Evolutionary conservation across 257 asterid species (phyloP), one percentile per base, ranked within the genome.

Genomic region (Gentiana dahurica): DNA sequence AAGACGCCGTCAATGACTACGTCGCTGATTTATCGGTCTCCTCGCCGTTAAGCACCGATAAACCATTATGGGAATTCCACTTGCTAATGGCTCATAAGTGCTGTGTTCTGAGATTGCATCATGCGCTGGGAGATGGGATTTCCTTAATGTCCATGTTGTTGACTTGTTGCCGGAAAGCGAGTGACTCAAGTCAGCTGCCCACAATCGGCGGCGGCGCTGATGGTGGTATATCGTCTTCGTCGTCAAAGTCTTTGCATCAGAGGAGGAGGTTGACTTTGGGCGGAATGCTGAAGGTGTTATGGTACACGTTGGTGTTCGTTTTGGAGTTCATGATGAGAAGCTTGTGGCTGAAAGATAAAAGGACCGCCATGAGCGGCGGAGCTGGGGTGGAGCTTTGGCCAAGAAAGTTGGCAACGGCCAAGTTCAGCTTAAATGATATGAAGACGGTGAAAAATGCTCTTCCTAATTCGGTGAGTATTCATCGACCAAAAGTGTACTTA

Each of bases 61-160:
- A 86, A 57, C 96, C 96, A 2, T 34, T 87, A 8, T 87, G 94
- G 96, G 96, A 87, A 60, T 53, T 87, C 6, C 96, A 84, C 38
- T 55, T 82, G 0, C 72, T 87, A 3, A 62, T 70, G 58, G 94
- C 87, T 9, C 96, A 84, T 54, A 80, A 63, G 0, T 65, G 79
- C 57, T 61, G 34, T 3, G 77, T 87, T 8, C 63, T 82, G 63
- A 85, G 96, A 2, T 60, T 82, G 58, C 96, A 87, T 68, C 96
- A 87, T 76, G 84, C 93, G 52, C 80, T 87, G 1, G 96, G 96
- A 12, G 96, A 87, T 62, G 96, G 94, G 39, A 70, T 79, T 32
- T 84, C 96, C 2, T 32, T 79, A 32, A 74, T 83, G 86, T 77
- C 95, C 43, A 55, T 81, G 80, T 66, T 86, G 12, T 61, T 84